These are phyloP conservation scores for Cryptosporidium andersoni DNA, from an alignment of 169 alveolate species.

Conservation along the genomic window DNA sequence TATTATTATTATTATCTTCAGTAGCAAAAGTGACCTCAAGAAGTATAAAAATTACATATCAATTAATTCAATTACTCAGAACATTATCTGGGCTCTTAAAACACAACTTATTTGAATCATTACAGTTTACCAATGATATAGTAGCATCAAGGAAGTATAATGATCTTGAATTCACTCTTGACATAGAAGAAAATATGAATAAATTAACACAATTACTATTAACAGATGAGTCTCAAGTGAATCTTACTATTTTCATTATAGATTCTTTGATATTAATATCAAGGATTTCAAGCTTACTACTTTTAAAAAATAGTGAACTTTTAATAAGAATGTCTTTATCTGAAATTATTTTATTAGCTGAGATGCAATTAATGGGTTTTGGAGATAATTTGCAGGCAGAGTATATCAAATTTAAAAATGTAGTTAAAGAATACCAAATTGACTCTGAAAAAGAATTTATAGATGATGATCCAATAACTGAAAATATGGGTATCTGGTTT, in stretches of 20 bases:
- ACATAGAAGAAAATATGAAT: not conserved
- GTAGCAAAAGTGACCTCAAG: constrained; percentile 5
- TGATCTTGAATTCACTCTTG: not conserved
- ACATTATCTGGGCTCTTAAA: no score
- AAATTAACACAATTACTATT: constrained; percentile 14
- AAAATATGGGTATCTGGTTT: not conserved
- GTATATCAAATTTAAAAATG: not conserved
- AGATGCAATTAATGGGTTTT: constrained; percentile 8
- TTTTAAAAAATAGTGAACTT: constrained; percentile 11
- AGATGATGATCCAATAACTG: not conserved
- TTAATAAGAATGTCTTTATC: constrained; percentile 28
- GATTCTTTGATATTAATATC: constrained; percentile 22
- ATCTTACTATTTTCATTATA: not conserved
- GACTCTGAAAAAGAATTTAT: not conserved
- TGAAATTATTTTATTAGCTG: constrained; percentile 32
- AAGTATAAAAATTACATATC: not conserved
- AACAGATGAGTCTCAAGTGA: not conserved
- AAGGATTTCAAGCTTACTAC: constrained; percentile 23
- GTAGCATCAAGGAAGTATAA: no score
- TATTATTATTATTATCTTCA: constrained; percentile 21
- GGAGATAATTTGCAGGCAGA: not conserved
- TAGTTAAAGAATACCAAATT: not conserved
- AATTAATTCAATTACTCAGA: not conserved
- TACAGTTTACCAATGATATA: no score
- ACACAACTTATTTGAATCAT: no score